Evolutionary conservation across 106 monocot genomes (phyloP).

Genomic region (Narthecium ossifragum): DNA sequence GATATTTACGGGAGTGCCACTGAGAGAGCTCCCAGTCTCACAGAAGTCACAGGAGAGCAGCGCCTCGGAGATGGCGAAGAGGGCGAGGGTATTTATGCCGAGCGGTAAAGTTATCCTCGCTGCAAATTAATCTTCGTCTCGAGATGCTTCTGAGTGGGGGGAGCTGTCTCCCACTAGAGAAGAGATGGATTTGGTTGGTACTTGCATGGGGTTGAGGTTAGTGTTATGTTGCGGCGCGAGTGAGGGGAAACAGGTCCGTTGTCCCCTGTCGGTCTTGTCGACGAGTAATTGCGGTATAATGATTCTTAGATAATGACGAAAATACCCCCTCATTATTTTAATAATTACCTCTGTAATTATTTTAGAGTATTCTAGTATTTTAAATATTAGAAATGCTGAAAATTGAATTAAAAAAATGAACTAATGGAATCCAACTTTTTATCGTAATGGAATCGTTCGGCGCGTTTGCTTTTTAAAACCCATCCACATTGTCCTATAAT

Average conservation of each 20-base stretch:
- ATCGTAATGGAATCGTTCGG: no score
- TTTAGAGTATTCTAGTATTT: no score
- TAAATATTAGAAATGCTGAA: no score
- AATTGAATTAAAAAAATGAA: no score
- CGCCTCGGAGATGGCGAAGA: background rate
- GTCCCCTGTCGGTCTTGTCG: background rate
- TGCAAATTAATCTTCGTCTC: background rate
- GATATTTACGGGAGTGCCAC: conserved; percentile 41
- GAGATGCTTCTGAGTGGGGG: no score
- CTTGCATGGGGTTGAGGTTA: background rate
- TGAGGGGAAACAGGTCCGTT: background rate
- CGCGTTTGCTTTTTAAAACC: no score
- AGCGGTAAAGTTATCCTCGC: conserved; percentile 10
- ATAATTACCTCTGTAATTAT: no score
- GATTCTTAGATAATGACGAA: background rate
- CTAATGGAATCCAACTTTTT: no score
- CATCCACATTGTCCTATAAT: no score
- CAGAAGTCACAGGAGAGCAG: background rate
- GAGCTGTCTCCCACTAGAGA: no score
- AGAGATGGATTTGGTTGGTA: background rate
- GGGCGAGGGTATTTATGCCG: conserved; percentile 13
- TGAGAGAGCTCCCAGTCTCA: no score
- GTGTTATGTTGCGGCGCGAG: background rate
- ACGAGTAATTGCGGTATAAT: background rate
- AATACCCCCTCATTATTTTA: no score